Conservation (phyloP, 768 basidiomycete species). For the Phaeotremella skinneri region DNA sequence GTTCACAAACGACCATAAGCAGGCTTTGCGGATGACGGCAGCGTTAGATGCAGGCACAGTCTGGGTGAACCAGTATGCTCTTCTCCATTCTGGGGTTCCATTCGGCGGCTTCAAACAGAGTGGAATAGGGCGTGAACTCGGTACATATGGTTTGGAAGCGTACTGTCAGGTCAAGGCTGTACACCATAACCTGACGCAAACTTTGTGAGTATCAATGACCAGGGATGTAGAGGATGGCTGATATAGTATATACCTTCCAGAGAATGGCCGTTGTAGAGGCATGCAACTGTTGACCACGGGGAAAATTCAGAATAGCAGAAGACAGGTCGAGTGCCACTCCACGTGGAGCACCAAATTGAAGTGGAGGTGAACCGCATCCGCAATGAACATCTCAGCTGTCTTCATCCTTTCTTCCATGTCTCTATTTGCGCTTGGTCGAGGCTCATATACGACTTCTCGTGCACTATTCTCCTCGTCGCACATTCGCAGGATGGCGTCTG, state of each 20-base stretch:
- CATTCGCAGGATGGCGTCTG: constrained; percentile 19
- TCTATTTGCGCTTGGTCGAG: no score
- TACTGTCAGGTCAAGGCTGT: constrained; percentile 70
- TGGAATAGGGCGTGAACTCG: constrained; percentile 74
- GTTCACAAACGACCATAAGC: constrained; percentile 73
- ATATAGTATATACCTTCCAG: not conserved
- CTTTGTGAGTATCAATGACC: constrained; percentile 2
- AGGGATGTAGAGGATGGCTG: not conserved
- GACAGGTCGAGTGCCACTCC: no score
- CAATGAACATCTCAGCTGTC: no score
- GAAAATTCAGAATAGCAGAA: no score
- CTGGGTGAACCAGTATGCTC: constrained; percentile 74
- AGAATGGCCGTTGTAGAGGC: not conserved
- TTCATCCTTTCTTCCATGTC: no score
- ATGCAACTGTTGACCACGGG: no score
- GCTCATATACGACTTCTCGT: no score
- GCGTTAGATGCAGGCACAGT: constrained; percentile 72
- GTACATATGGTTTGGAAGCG: constrained; percentile 64
- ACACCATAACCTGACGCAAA: constrained; percentile 59
- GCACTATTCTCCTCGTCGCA: no score
- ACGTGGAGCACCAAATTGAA: not conserved
- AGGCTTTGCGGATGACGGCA: constrained; percentile 69
- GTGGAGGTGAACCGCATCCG: constrained; percentile 1
- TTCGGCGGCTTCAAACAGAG: constrained; percentile 83
- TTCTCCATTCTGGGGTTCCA: constrained; percentile 74